Evolutionary conservation across 345 rosid species (phyloP).

Genomic region (Cardamine resedifolia): DNA sequence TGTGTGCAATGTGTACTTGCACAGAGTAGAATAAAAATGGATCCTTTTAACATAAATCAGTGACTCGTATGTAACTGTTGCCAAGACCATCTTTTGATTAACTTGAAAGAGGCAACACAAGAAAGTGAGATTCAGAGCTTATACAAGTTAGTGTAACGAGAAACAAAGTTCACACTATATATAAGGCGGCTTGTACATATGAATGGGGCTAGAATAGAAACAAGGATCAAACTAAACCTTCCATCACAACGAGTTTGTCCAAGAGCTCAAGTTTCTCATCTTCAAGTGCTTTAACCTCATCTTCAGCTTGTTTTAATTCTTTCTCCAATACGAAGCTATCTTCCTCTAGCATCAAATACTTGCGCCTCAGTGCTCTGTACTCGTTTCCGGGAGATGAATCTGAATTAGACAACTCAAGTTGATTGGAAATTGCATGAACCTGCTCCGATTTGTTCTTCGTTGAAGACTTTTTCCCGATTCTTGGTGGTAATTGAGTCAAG

Average conservation of each 20-base stretch:
- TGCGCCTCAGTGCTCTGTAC: slow-evolving; percentile 66
- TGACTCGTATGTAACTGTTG: neutral
- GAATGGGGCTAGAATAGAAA: neutral
- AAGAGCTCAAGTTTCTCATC: slow-evolving; percentile 69
- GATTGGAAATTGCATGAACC: slow-evolving; percentile 49
- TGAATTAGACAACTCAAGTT: slow-evolving; percentile 62
- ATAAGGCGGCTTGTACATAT: slow-evolving; percentile 25
- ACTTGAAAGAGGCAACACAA: neutral
- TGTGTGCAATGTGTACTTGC: neutral
- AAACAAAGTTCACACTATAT: slow-evolving; percentile 11
- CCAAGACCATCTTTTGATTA: neutral
- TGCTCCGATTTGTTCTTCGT: slow-evolving; percentile 48
- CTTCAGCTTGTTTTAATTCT: slow-evolving; percentile 63
- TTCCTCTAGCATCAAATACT: slow-evolving; percentile 76
- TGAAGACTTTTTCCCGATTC: slow-evolving; percentile 40
- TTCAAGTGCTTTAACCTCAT: slow-evolving; percentile 68
- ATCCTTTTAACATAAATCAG: neutral
- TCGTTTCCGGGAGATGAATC: slow-evolving; percentile 64
- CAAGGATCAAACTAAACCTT: slow-evolving; percentile 79
- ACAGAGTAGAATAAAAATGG: neutral
- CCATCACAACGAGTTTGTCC: slow-evolving; percentile 87
- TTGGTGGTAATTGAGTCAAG: slow-evolving; percentile 40
- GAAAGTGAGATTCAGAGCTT: slow-evolving; percentile 8
- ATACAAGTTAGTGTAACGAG: neutral
- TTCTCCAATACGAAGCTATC: slow-evolving; percentile 64